Evolutionary conservation across 2,329 filamentous ascomycete genomes (phyloP).

Genomic region (Aquanectria penicillioides): DNA sequence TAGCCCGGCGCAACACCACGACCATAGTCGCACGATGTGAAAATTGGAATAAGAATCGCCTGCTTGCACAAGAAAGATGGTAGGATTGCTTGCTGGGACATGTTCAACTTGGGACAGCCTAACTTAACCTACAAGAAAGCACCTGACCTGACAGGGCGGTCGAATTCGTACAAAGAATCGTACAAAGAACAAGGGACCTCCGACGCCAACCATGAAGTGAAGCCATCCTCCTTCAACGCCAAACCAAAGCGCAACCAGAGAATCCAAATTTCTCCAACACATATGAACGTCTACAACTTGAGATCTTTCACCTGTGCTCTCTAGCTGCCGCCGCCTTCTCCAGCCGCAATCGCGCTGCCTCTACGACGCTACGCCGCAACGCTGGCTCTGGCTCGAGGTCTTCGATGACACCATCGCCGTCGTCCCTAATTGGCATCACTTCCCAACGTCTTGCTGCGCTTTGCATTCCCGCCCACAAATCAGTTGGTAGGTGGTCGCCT

Average conservation of each 20-base stretch:
- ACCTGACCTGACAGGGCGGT: no score
- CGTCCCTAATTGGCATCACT: conserved; percentile 51
- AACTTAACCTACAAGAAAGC: no score
- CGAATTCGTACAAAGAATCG: neutral
- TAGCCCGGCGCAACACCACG: neutral
- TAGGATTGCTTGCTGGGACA: neutral
- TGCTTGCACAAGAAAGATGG: conserved; percentile 10
- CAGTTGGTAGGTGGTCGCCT: conserved; percentile 86
- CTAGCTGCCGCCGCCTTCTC: conserved; percentile 9
- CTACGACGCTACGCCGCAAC: conserved; percentile 36
- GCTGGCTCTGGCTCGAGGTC: conserved; percentile 21
- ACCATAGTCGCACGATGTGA: neutral
- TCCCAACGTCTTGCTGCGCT: conserved; percentile 65
- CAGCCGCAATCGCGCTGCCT: conserved; percentile 36
- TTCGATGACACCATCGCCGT: conserved; percentile 6
- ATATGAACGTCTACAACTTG: no score
- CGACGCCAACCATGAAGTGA: conserved; percentile 7
- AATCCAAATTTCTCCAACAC: no score
- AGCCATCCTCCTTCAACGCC: conserved; percentile 8
- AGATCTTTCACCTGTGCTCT: conserved; percentile 21
- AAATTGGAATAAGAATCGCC: neutral
- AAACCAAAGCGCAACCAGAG: conserved; percentile 1
- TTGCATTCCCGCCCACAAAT: conserved; percentile 84
- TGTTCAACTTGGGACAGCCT: neutral
- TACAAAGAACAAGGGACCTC: neutral